Base-by-base conservation (phyloP, 768 basidiomycete species). In the Amanita jacksonii region DNA sequence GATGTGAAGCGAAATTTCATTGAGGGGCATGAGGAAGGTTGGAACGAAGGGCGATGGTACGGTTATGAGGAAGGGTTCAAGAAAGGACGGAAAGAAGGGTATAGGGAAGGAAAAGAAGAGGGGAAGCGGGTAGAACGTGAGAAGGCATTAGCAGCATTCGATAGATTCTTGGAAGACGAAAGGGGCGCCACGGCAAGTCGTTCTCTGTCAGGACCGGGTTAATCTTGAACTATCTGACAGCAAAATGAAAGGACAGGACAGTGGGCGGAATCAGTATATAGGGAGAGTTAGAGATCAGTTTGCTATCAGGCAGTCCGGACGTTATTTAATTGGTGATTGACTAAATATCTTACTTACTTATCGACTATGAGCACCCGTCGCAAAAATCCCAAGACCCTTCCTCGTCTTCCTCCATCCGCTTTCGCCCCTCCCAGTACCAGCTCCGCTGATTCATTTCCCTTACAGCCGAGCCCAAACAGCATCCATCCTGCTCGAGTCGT, bases 361-460 rank as follows among this genome's bases (percentile, higher is more conserved):
- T 20, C 20, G 8, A 27, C 15, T 28, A 45, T 45, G 44, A 38
- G 36, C 37, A 22, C 37, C 37, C 74, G 79, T 51, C 78, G 81
- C 54, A 85, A 74, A 57, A 76, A 71, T 19, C 70, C 70, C 22
- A 85, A 77, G 57, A 65, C 74, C 16, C 74, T 79, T 4, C 88
- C 87, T 6, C 73, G 70, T 36, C 76, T 91, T 9, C 85, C 86
- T 0, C 58, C 79, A 19, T 86, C 85, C 8, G 87, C 78, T 0
- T 90, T 90, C 59, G 74, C 69, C 20, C 77, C 84, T 0, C 81
- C 83, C 19, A 82, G 73, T 61, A 69, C 80, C 3, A 78, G 79
- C 41, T 73, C 76, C 0, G 72, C 71, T 15, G 85, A 86, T 35
- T 64, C 64, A 1, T 87, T 86, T 56, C 82, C 79, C 1, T 50